These are phyloP conservation scores for Mortierella sp. DNA, from an alignment of 371 early-diverging fungal genomes.

Conservation along the genomic window DNA sequence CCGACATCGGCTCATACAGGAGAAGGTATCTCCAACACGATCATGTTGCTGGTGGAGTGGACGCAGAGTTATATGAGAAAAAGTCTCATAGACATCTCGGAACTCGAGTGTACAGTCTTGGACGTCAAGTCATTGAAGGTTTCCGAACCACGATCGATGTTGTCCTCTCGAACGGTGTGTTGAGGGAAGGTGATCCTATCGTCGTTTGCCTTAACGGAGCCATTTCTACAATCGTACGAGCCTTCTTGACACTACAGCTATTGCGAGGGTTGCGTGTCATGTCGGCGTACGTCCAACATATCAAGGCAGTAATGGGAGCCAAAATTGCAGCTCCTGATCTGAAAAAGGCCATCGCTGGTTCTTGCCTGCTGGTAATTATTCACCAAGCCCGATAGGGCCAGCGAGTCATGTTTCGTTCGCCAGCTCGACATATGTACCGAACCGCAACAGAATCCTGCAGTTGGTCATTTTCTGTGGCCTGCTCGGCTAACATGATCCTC, in stretches of 20 bases:
- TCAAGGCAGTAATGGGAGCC: slow-evolving; percentile 98
- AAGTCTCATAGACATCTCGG: slow-evolving; percentile 94
- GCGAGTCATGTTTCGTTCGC: no score
- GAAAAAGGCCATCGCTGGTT: slow-evolving; percentile 99
- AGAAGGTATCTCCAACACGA: slow-evolving; percentile 99
- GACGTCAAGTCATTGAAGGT: slow-evolving; percentile 99
- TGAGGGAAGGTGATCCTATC: slow-evolving; percentile 98
- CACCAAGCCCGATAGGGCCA: no score
- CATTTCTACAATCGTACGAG: slow-evolving; percentile 95
- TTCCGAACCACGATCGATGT: slow-evolving; percentile 99
- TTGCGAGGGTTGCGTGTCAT: slow-evolving; percentile 98
- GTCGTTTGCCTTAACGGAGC: slow-evolving; percentile 97
- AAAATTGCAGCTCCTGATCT: slow-evolving; percentile 97
- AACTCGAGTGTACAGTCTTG: slow-evolving; percentile 98
- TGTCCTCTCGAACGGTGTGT: slow-evolving; percentile 96
- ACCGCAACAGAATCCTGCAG: no score
- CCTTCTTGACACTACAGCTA: slow-evolving; percentile 98
- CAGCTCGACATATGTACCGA: no score
- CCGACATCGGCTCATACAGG: slow-evolving; percentile 99
- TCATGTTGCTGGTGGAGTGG: slow-evolving; percentile 92
- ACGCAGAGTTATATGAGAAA: slow-evolving; percentile 97
- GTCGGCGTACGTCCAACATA: slow-evolving; percentile 96
- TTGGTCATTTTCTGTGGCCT: no score
- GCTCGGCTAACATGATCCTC: no score
- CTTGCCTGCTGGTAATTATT: slow-evolving; percentile 95